Evolutionary conservation across 202 grass and related monocot genomes (phyloP).

Genomic region (Panicum hallii): DNA sequence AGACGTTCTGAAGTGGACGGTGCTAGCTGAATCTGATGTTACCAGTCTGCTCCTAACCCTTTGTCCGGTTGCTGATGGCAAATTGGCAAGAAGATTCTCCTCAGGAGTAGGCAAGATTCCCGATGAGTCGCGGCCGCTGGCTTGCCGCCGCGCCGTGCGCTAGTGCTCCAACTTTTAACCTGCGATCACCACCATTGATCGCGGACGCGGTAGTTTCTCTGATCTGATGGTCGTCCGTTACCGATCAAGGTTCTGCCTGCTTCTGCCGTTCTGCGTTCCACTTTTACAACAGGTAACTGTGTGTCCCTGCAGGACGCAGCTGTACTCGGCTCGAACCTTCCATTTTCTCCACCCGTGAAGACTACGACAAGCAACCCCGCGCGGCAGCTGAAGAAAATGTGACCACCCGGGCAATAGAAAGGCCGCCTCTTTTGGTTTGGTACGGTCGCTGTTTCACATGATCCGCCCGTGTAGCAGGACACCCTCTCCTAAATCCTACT

Average conservation of each 20-base stretch:
- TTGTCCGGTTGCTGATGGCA: slow-evolving; percentile 25
- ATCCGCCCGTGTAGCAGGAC: not conserved
- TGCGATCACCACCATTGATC: not conserved
- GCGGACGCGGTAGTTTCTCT: too few relatives aligned
- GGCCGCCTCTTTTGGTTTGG: not conserved
- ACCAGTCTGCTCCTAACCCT: not conserved
- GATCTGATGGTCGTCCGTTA: not conserved
- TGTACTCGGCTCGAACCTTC: slow-evolving; percentile 8
- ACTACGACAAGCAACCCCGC: not conserved
- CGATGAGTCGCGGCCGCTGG: not conserved
- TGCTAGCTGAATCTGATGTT: not conserved
- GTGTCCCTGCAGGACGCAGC: not conserved
- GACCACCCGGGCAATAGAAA: not conserved
- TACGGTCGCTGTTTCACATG: slow-evolving; percentile 22
- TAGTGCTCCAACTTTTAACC: not conserved
- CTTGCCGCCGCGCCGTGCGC: not conserved
- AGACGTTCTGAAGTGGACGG: not conserved
- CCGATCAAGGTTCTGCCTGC: not conserved
- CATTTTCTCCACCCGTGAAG: slow-evolving; percentile 23
- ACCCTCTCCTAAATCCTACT: not conserved
- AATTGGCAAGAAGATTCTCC: slow-evolving; percentile 10
- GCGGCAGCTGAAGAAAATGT: not conserved
- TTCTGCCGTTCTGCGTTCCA: not conserved
- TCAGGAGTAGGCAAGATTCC: slow-evolving; percentile 5
- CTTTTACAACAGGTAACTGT: too few relatives aligned